A percentile compares a stretch with the other conserved stretches of the same genome.
phyloP scores from a whole-genome alignment of 2,329 filamentous ascomycete species.

The Blumeria hordei region DNA sequence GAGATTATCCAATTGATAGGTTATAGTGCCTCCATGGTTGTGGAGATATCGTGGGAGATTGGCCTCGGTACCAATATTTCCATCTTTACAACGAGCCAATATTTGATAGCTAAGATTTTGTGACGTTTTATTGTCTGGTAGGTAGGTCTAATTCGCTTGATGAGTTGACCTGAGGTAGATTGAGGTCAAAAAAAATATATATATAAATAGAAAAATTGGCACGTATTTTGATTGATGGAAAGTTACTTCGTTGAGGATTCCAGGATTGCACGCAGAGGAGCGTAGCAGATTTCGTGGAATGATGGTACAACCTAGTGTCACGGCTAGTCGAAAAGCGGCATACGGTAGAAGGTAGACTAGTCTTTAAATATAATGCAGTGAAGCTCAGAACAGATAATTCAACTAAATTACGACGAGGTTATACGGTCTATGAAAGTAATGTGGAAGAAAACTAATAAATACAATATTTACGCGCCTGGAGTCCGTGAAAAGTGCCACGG shows the following conservation, averaged over 20 bases:
- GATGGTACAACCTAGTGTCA: not conserved
- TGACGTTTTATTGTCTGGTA: not conserved
- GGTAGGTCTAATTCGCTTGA: not conserved
- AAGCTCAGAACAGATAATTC: not conserved
- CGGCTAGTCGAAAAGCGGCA: not conserved
- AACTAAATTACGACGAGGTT: not conserved
- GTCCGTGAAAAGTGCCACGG: too few species aligned
- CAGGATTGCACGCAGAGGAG: not conserved
- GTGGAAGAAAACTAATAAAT: not conserved
- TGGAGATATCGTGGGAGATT: not conserved
- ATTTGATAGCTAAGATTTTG: not conserved
- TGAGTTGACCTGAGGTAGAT: not conserved
- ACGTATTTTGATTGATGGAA: not conserved
- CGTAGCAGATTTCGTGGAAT: not conserved
- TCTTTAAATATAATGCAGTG: not conserved
- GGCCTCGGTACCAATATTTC: not conserved
- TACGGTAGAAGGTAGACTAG: not conserved
- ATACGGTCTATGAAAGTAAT: not conserved
- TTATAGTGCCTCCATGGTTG: not conserved
- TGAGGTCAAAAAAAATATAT: not conserved
- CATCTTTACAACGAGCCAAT: not conserved
- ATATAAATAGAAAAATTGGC: not conserved
- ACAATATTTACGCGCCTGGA: too few species aligned
- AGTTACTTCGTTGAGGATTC: not conserved
- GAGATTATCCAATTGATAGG: not conserved